phyloP scores from a whole-genome alignment of 176 grass and related monocot species.

The Musa itinerans region DNA sequence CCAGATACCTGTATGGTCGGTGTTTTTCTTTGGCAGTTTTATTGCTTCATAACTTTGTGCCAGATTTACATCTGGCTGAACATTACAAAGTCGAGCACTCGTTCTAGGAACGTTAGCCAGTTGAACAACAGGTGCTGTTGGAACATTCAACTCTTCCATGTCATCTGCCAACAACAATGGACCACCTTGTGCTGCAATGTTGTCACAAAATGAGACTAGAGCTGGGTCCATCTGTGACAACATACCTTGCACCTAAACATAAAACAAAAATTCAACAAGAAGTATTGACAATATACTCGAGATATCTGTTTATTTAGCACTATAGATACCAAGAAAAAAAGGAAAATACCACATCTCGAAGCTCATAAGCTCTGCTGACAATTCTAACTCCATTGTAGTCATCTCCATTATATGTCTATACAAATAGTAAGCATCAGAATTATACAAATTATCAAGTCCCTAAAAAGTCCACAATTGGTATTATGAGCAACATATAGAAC shows the following conservation, averaged over 20 bases:
- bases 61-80: constrained; percentile 69
- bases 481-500: neutral
- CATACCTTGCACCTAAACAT: constrained; percentile 81
- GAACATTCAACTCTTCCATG: constrained; percentile 45
- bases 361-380: constrained; percentile 93
- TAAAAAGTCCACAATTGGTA: neutral
- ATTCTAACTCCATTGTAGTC: constrained; percentile 90
- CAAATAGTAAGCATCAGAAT: neutral
- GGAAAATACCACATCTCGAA: constrained; percentile 81
- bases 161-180: constrained; percentile 49
- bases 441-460: neutral
- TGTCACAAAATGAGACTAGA: constrained; percentile 81
- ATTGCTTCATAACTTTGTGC: constrained; percentile 72
- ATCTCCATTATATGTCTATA: constrained; percentile 76
- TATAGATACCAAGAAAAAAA: neutral
- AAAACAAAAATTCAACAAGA: neutral
- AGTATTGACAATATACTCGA: neutral
- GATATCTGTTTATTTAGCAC: neutral
- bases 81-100: constrained; percentile 89
- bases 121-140: constrained; percentile 68
- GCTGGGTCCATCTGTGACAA: constrained; percentile 96
- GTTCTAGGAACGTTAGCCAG: constrained; percentile 56
- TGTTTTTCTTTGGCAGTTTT: constrained; percentile 65
- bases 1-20: constrained; percentile 44
- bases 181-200: constrained; percentile 77